Conservation (phyloP, 2,329 filamentous ascomycete species). For the Penicillium sp. region DNA sequence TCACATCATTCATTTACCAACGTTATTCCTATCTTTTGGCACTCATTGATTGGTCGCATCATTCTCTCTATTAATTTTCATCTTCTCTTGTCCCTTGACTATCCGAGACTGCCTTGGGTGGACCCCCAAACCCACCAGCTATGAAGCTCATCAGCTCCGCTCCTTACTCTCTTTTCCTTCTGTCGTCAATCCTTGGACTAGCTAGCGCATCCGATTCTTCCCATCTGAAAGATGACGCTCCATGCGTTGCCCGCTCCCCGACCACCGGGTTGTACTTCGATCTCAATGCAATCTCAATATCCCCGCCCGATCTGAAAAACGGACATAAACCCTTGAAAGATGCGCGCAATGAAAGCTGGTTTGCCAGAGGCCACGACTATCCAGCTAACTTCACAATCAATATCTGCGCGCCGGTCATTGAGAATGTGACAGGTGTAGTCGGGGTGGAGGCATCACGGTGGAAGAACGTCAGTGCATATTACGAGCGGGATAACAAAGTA, state of each 20-base stretch:
- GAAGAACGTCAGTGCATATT: conserved; percentile 52
- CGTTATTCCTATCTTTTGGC: conserved; percentile 1
- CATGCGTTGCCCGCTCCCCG: conserved; percentile 63
- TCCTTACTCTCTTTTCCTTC: conserved; percentile 34
- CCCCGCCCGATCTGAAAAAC: conserved; percentile 46
- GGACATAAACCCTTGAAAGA: conserved; percentile 41
- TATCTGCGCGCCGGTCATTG: conserved; percentile 51
- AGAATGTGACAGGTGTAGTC: conserved; percentile 47
- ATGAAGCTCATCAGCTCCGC: conserved; percentile 39
- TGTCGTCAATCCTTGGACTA: conserved; percentile 33
- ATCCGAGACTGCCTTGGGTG: conserved; percentile 4
- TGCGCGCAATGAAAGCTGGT: conserved; percentile 48
- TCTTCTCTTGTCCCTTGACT: conserved; percentile 7
- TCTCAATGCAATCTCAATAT: conserved; percentile 57
- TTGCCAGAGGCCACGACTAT: conserved; percentile 51
- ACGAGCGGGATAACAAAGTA: conserved; percentile 43
- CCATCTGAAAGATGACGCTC: conserved; percentile 47
- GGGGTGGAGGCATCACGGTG: conserved; percentile 43
- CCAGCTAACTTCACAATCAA: conserved; percentile 53
- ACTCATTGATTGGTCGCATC: background rate
- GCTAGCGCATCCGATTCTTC: conserved; percentile 36
- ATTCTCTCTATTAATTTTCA: conserved; percentile 10
- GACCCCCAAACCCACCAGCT: conserved; percentile 10
- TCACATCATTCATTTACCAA: background rate
- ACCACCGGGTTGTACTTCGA: conserved; percentile 64